phyloP scores from a whole-genome alignment of 805 yeast genomes.

The Saccharomycodes ludwigii region DNA sequence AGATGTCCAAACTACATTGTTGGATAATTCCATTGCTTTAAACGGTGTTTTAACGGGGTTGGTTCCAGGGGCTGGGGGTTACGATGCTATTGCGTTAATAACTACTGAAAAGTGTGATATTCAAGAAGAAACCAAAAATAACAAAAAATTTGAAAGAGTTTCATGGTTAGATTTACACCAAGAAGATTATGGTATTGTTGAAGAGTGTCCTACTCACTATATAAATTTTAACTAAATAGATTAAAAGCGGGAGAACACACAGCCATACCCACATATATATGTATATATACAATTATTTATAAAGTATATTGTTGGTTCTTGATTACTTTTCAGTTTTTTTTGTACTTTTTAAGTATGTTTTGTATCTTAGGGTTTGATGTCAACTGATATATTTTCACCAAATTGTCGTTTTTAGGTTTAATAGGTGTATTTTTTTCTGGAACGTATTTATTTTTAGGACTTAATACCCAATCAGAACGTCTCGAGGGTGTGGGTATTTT shows the following conservation, averaged over 20 bases:
- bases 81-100: conserved; percentile 77
- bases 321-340: conserved; percentile 16
- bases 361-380: conserved; percentile 15
- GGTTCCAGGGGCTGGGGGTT: conserved; percentile 98
- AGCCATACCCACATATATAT: conserved; percentile 12
- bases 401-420: conserved; percentile 18
- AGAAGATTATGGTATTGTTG: conserved; percentile 44
- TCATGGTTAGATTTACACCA: conserved; percentile 60
- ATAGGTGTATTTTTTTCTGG: conserved; percentile 23
- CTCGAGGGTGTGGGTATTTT: conserved; percentile 20
- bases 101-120: conserved; percentile 36
- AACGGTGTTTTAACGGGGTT: conserved; percentile 89
- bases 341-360: conserved; percentile 7
- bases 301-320: background rate
- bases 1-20: conserved; percentile 49
- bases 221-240: conserved; percentile 6
- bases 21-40: conserved; percentile 44
- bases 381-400: conserved; percentile 20
- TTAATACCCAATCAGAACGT: conserved; percentile 24
- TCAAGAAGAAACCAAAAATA: conserved; percentile 14
- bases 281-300: conserved; percentile 5
- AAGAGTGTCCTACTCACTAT: conserved; percentile 29
- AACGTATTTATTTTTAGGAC: conserved; percentile 18
- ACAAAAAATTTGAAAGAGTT: conserved; percentile 32
- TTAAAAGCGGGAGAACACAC: conserved; percentile 4